Conservation (phyloP, 129 eudicot species). For the Chrysanthemum lavandulifolium region DNA sequence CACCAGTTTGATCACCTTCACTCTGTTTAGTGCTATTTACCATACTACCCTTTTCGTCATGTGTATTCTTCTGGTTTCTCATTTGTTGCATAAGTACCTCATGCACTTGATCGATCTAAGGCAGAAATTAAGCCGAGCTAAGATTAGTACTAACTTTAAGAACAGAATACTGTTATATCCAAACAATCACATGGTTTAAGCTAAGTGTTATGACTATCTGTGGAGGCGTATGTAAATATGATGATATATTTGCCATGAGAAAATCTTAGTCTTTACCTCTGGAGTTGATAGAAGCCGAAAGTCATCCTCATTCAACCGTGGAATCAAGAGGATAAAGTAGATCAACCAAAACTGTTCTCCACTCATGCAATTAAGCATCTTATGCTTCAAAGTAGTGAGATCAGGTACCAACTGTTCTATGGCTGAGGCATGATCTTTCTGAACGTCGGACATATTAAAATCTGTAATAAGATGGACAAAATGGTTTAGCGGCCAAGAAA, state of each 20-base stretch:
- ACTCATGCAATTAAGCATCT: conserved; percentile 34
- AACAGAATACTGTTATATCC: neutral
- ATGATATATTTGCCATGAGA: neutral
- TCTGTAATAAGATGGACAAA: conserved; percentile 42
- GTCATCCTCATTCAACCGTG: conserved; percentile 58
- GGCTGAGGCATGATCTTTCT: conserved; percentile 55
- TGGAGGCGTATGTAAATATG: neutral
- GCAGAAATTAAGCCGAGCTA: neutral
- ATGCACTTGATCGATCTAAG: conserved; percentile 57
- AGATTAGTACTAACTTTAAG: no score
- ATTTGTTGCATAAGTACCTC: conserved; percentile 51
- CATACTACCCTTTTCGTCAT: conserved; percentile 9
- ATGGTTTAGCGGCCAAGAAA: conserved; percentile 2
- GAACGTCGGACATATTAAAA: conserved; percentile 49
- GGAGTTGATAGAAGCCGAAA: conserved; percentile 53
- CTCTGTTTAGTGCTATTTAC: conserved; percentile 8
- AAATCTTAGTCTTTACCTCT: conserved; percentile 42
- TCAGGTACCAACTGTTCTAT: conserved; percentile 63
- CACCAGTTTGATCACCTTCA: neutral
- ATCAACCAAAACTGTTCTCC: conserved; percentile 70
- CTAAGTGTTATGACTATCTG: neutral
- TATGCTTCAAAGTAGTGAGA: conserved; percentile 51
- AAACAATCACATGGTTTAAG: neutral
- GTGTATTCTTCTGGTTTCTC: conserved; percentile 34
- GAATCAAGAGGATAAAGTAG: conserved; percentile 68